A percentile compares a stretch with the other conserved stretches of the same genome.
These are phyloP conservation scores for Naematelia aurantialba DNA, from an alignment of 768 basidiomycete genomes.

Conservation along the genomic window DNA sequence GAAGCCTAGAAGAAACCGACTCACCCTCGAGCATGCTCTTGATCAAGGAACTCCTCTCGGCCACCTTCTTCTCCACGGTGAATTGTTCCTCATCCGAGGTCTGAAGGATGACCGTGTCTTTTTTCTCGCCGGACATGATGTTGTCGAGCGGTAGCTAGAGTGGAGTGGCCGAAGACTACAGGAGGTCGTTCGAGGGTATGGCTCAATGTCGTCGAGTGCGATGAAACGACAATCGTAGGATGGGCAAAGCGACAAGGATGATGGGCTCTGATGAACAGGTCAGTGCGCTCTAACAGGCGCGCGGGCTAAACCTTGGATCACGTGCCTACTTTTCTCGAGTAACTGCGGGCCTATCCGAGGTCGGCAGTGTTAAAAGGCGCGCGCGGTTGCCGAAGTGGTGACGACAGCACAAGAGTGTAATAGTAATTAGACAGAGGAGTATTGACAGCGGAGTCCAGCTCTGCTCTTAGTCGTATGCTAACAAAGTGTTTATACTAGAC, in stretches of 20 bases:
- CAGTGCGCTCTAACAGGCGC: too few species aligned
- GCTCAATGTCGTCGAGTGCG: too few species aligned
- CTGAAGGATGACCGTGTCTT: constrained; percentile 34
- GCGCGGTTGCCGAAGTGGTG: neutral
- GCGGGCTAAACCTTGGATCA: too few species aligned
- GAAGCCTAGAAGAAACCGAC: constrained; percentile 19
- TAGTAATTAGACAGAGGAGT: too few species aligned
- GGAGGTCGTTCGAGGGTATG: neutral
- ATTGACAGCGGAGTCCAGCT: neutral
- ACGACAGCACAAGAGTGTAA: neutral
- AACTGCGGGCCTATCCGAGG: too few species aligned
- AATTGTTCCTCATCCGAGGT: constrained; percentile 91
- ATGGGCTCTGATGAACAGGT: too few species aligned
- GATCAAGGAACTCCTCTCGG: constrained; percentile 91
- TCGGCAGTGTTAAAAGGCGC: neutral
- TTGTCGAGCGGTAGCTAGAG: neutral
- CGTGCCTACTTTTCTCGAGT: too few species aligned
- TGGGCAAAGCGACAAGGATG: too few species aligned
- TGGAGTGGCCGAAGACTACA: neutral
- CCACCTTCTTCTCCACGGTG: constrained; percentile 86
- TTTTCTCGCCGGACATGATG: constrained; percentile 30
- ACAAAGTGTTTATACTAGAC: too few species aligned
- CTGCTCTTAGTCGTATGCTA: too few species aligned
- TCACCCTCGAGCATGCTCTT: constrained; percentile 99
- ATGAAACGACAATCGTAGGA: too few species aligned